Conservation (phyloP, 495 filamentous ascomycete species). For the Neurospora sp. region DNA sequence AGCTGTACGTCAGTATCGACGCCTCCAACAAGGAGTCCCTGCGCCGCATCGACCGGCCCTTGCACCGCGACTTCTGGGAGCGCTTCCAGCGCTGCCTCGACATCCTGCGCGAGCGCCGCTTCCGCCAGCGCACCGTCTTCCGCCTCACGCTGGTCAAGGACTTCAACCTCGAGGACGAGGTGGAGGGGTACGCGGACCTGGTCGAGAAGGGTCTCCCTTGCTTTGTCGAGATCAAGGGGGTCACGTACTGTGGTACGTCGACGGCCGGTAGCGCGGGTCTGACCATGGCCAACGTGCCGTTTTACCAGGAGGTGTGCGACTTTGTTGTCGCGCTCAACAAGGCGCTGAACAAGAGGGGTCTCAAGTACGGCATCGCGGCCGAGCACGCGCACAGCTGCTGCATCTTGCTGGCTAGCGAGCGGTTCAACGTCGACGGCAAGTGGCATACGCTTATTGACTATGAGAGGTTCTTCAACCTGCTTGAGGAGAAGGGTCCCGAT, state of each 20-base stretch:
- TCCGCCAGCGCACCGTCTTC: conserved; percentile 85
- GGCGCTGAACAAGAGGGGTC: conserved; percentile 54
- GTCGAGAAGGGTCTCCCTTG: conserved; percentile 75
- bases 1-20: conserved; percentile 93
- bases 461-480: conserved; percentile 72
- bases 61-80: conserved; percentile 97
- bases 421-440: conserved; percentile 60
- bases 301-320: conserved; percentile 74
- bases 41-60: conserved; percentile 76
- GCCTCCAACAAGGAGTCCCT: conserved; percentile 84
- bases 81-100: conserved; percentile 84
- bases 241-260: conserved; percentile 90
- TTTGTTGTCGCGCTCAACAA: conserved; percentile 67
- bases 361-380: conserved; percentile 82
- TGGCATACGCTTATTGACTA: conserved; percentile 94
- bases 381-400: conserved; percentile 95
- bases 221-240: conserved; percentile 92
- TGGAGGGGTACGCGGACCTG: conserved; percentile 79
- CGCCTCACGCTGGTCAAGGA: conserved; percentile 88
- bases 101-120: conserved; percentile 72
- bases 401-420: conserved; percentile 66
- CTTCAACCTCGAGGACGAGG: conserved; percentile 93
- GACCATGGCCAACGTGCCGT: conserved; percentile 93
- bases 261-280: conserved; percentile 70
- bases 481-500: conserved; percentile 55